Percentiles rank a stretch among this genome's conserved stretches.
phyloP scores from a whole-genome alignment of 768 basidiomycete species.

The button mushroom (Agaricus bisporus) region DNA sequence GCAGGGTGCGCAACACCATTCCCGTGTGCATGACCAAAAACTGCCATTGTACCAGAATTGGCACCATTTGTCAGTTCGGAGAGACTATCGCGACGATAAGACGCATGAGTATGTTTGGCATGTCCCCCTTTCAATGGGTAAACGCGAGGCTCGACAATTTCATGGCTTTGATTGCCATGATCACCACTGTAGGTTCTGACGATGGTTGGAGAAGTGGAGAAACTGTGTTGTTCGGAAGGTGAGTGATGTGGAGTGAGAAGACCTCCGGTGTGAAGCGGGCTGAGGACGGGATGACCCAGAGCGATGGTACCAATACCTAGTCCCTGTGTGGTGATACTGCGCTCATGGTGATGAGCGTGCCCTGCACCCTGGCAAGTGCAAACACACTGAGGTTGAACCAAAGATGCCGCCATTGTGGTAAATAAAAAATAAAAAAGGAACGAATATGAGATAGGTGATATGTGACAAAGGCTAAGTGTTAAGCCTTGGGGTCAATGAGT shows the following conservation, averaged over 20 bases:
- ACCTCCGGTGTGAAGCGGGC: neutral
- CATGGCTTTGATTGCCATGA: neutral
- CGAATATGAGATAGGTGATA: neutral
- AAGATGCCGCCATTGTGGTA: neutral
- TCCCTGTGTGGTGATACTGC: neutral
- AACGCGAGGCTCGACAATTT: slow-evolving; percentile 1
- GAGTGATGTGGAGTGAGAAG: neutral
- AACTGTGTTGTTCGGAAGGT: neutral
- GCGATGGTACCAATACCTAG: neutral
- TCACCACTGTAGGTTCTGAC: neutral
- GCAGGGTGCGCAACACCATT: neutral
- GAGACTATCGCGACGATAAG: slow-evolving; percentile 5
- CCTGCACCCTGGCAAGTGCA: slow-evolving; percentile 1
- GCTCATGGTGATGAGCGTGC: neutral
- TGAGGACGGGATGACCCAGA: neutral
- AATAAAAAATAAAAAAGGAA: neutral
- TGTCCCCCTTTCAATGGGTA: slow-evolving; percentile 8
- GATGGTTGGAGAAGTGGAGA: neutral
- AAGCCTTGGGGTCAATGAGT: too few species aligned
- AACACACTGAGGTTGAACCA: neutral
- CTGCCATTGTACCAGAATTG: neutral
- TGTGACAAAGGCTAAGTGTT: too few species aligned
- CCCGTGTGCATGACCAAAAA: neutral
- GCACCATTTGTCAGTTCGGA: neutral
- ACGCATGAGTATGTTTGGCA: slow-evolving; percentile 8